A percentile compares a stretch with the other conserved stretches of the same genome.
phyloP scores from a whole-genome alignment of 768 basidiomycete species.

The Boletus subcaerulescens region DNA sequence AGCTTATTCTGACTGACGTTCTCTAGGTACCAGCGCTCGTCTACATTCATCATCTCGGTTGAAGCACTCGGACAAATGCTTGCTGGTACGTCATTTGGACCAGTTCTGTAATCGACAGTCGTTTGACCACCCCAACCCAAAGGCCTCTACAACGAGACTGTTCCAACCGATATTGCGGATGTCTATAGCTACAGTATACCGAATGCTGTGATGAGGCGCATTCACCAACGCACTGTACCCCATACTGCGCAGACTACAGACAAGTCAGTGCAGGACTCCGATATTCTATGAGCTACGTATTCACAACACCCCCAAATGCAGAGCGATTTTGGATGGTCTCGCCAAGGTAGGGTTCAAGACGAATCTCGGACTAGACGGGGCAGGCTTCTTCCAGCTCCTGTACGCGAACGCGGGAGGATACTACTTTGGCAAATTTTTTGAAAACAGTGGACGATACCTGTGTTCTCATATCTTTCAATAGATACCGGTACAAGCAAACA shows the following conservation, averaged over 20 bases:
- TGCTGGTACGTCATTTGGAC: neutral
- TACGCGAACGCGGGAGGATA: slow-evolving; percentile 36
- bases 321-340: slow-evolving; percentile 38
- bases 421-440: slow-evolving; percentile 33
- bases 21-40: slow-evolving; percentile 2
- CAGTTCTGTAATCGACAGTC: no score
- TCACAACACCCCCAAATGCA: slow-evolving; percentile 5
- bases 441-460: no score
- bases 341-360: slow-evolving; percentile 37
- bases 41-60: neutral
- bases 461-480: neutral
- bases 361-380: slow-evolving; percentile 32
- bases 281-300: no score
- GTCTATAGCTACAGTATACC: slow-evolving; percentile 17
- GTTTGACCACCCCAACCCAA: neutral
- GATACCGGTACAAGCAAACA: slow-evolving; percentile 41
- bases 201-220: slow-evolving; percentile 7
- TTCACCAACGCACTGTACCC: slow-evolving; percentile 21
- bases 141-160: neutral
- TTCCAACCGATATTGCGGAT: slow-evolving; percentile 24
- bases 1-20: neutral
- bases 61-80: neutral
- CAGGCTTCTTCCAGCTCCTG: slow-evolving; percentile 32
- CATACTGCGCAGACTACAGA: slow-evolving; percentile 22
- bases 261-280: slow-evolving; percentile 16